These are phyloP conservation scores for Lavandula angustifolia DNA, from an alignment of 257 asterid species.

Conservation along the genomic window DNA sequence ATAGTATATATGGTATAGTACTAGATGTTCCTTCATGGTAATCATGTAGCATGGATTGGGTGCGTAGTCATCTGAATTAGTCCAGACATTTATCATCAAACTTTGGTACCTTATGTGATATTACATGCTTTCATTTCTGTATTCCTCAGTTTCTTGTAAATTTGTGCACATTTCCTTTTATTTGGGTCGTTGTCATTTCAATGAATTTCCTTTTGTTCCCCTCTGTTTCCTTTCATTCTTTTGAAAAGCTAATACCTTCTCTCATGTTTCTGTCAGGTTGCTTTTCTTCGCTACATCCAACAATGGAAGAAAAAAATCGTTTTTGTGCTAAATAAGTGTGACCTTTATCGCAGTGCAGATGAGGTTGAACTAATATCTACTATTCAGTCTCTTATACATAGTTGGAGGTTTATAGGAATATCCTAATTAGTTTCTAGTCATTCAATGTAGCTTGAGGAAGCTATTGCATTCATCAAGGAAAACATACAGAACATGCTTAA, in stretches of 20 bases:
- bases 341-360: conserved; percentile 60
- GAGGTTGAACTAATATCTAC: conserved; percentile 61
- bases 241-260: conserved; percentile 31
- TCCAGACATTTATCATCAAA: background rate
- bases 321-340: conserved; percentile 89
- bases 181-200: conserved; percentile 5
- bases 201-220: conserved; percentile 1
- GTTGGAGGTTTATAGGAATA: conserved; percentile 27
- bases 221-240: conserved; percentile 25
- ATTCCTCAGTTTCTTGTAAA: background rate
- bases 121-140: background rate
- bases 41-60: background rate
- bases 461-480: conserved; percentile 75
- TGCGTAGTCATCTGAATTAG: background rate
- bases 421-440: conserved; percentile 32
- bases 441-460: conserved; percentile 77
- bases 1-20: background rate
- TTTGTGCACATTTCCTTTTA: background rate
- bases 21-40: background rate
- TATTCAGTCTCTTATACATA: conserved; percentile 27
- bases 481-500: conserved; percentile 73
- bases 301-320: conserved; percentile 91
- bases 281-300: conserved; percentile 91
- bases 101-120: conserved; percentile 20
- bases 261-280: conserved; percentile 55